These are phyloP conservation scores for Arthrinium phaeospermum DNA, from an alignment of 2,329 filamentous ascomycete genomes.

Conservation along the genomic window DNA sequence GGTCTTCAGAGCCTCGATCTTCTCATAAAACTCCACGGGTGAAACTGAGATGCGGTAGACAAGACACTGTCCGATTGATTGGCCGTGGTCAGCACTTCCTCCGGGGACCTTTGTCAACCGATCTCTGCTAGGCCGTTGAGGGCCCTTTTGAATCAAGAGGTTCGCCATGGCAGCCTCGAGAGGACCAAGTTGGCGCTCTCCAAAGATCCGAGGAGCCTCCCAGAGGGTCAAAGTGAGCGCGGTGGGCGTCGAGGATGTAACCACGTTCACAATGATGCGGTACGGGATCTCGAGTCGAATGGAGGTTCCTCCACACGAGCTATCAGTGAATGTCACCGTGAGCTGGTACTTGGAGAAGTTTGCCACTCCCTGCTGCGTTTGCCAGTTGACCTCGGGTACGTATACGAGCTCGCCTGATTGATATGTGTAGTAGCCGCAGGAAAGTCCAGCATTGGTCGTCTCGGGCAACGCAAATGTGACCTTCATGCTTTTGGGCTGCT, in stretches of 20 bases:
- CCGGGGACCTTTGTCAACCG: neutral
- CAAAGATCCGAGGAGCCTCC: constrained; percentile 57
- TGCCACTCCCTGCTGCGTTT: constrained; percentile 41
- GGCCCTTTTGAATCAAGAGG: constrained; percentile 20
- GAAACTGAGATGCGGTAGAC: constrained; percentile 48
- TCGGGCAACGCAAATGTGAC: constrained; percentile 28
- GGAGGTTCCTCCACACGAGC: constrained; percentile 2
- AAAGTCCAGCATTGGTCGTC: constrained; percentile 32
- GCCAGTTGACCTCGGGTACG: constrained; percentile 48
- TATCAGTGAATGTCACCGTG: constrained; percentile 42
- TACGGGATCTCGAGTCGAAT: constrained; percentile 55
- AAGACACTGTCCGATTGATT: constrained; percentile 47
- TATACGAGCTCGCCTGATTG: constrained; percentile 45
- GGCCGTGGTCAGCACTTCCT: constrained; percentile 7
- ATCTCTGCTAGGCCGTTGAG: neutral
- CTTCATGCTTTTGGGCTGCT: constrained; percentile 22
- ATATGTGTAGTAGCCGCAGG: constrained; percentile 57
- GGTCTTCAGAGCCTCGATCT: constrained; percentile 35
- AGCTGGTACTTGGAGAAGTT: constrained; percentile 52
- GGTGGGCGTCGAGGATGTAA: constrained; percentile 42
- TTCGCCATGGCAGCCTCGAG: constrained; percentile 28
- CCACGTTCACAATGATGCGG: constrained; percentile 52
- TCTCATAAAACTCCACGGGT: constrained; percentile 35
- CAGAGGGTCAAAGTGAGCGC: constrained; percentile 57
- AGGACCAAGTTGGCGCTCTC: constrained; percentile 33